Evolutionary conservation across 345 rosid genomes (phyloP), one percentile per base, ranked within the genome.

Genomic region (Clarkia xantiana): DNA sequence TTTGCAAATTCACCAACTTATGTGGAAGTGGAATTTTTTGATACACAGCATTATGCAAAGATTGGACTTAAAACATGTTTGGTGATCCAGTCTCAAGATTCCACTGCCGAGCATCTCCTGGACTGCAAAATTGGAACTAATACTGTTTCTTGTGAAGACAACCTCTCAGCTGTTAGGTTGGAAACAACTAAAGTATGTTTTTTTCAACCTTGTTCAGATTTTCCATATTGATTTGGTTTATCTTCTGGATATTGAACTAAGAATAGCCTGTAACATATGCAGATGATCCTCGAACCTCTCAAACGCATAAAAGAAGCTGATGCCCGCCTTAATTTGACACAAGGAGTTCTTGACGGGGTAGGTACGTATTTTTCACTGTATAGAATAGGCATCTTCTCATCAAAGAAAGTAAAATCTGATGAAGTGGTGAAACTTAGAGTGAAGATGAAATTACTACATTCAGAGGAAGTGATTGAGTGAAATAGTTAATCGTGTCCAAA

Each of bases 271-370:
- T 62, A 36, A 25, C 47, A 61, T 49, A 29, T 67, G 65, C 63
- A 82, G 97, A 74, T 85, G 91, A 77, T 85, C 58, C 84, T 89
- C 47, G 90, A 82, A 57, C 94, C 97, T 60, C 94, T 89, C 22
- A 73, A 72, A 50, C 67, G 43, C 62, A 75, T 82, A 58, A 86
- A 82, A 78, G 71, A 82, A 67, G 87, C 88, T 16, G 94, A 89
- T 57, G 70, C 78, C 10, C 77, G 61, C 18, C 82, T 89, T 68
- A 80, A 81, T 63, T 59, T 89, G 60, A 77, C 90, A 45, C 83
- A 82, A 71, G 95, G 94, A 51, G 82, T 85, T 63, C 86, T 85
- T 44, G 91, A 81, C 78, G 95, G 84, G 97, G 84, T 85, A 58
- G 85, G 94, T 79, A 82, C 9, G 36, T 29, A 5, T 10, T 29